Evolutionary conservation across 192 early-diverging fungal genomes (phyloP), one percentile per base, ranked within the genome.

Genomic region (Helicostylum pulchrum): DNA sequence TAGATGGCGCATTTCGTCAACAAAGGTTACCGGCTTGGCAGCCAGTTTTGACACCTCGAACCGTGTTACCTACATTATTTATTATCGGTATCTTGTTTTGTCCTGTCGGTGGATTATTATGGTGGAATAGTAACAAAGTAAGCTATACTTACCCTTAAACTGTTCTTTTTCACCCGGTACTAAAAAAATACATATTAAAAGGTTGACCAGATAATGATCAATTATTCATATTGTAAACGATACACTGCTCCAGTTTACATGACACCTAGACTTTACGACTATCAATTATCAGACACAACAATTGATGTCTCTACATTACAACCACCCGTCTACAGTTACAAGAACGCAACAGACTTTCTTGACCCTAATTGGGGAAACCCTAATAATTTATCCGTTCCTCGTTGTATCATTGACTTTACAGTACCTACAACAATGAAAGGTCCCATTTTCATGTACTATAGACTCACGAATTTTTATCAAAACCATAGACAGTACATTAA

Each of bases 1-100:
- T 39, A 87, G 86, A 98, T 80, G 94, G 94, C 15, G 92, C 94
- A 17, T 97, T 98, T 75, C 92, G 92, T 76, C 96, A 99, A 78
- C 96, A 99, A 76, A 90, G 95, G n/a, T 85, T 99, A 68, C 91
- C 89, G 61, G 95, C 96, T 11, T 99, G 96, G 96, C 96, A 99
- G 79, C 96, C 96, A 3, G 87, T 99, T 20, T 80, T 99, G 55
- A 99, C 93, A n/a, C 95, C 96, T 67, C 94, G 94, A 68, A 90
- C 89, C 34, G 95, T 96, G n/a, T 77, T 99, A 5, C 95, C 96
- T 1, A 90, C 93, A 17, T 94, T 96, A 66, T 97, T 99, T 74
- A 75, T 93, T 59, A 81, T 99, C 60, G 96, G 96, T 8, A 83
- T 93, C 14, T 79, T 96, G 19, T 99, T 99, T 79, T 88, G 94